These are phyloP conservation scores for Nicotiana paniculata DNA, from an alignment of 257 asterid species.

Conservation along the genomic window DNA sequence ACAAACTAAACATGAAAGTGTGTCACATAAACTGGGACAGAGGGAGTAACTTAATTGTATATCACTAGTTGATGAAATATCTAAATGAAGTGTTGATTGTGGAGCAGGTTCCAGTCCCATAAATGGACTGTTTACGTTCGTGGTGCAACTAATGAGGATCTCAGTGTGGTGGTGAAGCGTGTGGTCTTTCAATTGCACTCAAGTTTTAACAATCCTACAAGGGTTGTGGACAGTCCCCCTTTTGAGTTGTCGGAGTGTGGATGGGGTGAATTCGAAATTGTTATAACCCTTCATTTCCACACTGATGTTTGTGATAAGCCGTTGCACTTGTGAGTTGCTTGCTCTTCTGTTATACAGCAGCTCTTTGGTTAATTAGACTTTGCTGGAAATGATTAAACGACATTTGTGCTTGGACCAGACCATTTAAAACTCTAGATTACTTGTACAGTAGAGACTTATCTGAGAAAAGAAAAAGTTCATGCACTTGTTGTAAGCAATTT, in stretches of 20 bases:
- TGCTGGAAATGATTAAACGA: background rate
- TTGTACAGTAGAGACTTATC: no score
- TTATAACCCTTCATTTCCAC: constrained; percentile 82
- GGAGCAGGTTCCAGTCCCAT: constrained; percentile 70
- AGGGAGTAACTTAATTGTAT: no score
- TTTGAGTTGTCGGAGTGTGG: constrained; percentile 89
- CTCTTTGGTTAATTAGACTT: background rate
- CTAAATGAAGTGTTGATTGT: background rate
- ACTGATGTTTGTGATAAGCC: constrained; percentile 73
- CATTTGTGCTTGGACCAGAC: background rate
- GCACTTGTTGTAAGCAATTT: background rate
- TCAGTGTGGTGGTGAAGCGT: constrained; percentile 74
- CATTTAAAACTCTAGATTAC: background rate
- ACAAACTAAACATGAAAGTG: no score
- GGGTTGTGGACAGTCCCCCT: constrained; percentile 71
- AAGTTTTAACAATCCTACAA: constrained; percentile 82
- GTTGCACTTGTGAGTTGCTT: constrained; percentile 78
- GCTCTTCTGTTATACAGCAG: background rate
- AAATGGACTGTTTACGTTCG: constrained; percentile 91
- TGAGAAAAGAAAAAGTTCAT: no score
- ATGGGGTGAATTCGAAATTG: constrained; percentile 99
- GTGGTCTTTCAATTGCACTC: constrained; percentile 90
- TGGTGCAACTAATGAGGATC: constrained; percentile 83
- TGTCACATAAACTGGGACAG: no score
- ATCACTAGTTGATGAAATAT: constrained; percentile 5